Conservation (phyloP, 768 basidiomycete genomes). For the Mrakia gelida region DNA sequence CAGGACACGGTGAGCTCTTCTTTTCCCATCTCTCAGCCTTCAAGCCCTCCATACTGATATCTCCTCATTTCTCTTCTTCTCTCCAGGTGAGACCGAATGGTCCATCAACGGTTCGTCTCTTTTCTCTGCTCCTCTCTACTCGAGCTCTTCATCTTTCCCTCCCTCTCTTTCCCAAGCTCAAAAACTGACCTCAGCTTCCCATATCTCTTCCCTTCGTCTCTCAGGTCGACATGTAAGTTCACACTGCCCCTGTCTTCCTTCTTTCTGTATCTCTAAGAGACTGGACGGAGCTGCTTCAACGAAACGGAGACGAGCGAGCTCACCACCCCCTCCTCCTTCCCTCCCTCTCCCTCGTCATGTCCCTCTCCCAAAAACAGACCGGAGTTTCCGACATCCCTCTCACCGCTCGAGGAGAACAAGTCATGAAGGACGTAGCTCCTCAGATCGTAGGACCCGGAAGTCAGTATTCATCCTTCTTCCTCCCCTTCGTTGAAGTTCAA, state of each 20-base stretch:
- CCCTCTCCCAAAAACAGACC: slow-evolving; percentile 11
- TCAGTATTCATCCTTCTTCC: slow-evolving; percentile 1
- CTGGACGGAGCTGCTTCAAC: neutral
- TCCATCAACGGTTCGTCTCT: neutral
- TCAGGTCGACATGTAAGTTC: slow-evolving; percentile 30
- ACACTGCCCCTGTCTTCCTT: too few species aligned
- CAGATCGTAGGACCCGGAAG: slow-evolving; percentile 22
- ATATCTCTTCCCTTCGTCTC: neutral
- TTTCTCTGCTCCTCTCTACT: neutral
- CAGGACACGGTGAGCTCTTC: slow-evolving; percentile 27
- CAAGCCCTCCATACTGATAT: neutral
- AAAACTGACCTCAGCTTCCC: too few species aligned
- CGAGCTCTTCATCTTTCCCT: too few species aligned
- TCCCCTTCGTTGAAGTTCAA: too few species aligned
- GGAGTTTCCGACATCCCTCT: slow-evolving; percentile 33
- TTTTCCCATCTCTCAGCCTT: neutral
- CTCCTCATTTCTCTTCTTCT: neutral
- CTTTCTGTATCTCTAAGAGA: too few species aligned
- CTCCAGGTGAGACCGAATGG: slow-evolving; percentile 21
- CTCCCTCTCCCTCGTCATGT: neutral
- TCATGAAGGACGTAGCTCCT: slow-evolving; percentile 29
- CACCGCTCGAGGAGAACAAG: slow-evolving; percentile 27
- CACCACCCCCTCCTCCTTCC: neutral
- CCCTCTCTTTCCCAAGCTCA: too few species aligned
- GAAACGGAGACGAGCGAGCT: neutral